These are phyloP conservation scores for Heritiera littoralis DNA, from an alignment of 345 rosid genomes.

Conservation along the genomic window DNA sequence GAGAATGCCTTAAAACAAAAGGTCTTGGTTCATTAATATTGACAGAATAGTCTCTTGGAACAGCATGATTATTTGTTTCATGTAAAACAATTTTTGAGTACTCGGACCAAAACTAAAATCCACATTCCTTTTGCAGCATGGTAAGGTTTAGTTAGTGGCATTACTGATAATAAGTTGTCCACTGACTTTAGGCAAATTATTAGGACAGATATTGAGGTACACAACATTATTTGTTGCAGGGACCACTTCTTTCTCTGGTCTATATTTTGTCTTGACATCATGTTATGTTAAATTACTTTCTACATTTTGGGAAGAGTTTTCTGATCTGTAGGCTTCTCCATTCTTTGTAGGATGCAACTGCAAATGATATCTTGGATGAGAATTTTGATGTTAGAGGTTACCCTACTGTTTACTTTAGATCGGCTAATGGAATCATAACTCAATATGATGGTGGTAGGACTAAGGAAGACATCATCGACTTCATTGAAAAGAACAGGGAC, in stretches of 20 bases:
- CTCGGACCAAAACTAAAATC: too few relatives aligned
- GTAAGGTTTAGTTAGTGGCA: background rate
- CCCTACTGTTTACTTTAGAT: constrained; percentile 80
- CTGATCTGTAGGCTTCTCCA: background rate
- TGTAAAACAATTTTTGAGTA: background rate
- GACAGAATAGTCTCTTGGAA: too few relatives aligned
- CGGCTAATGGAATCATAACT: constrained; percentile 63
- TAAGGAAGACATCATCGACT: constrained; percentile 74
- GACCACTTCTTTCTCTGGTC: background rate
- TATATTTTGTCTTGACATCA: constrained; percentile 1
- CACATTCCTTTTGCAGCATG: background rate
- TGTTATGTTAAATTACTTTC: background rate
- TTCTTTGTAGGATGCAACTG: constrained; percentile 71
- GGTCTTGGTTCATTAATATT: too few relatives aligned
- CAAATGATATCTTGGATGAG: constrained; percentile 71
- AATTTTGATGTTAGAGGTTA: constrained; percentile 77
- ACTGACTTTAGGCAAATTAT: background rate
- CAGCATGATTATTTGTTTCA: too few relatives aligned
- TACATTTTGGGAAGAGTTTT: background rate
- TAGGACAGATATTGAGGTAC: background rate
- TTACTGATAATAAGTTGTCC: background rate
- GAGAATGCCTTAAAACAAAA: background rate
- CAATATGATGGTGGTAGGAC: constrained; percentile 74
- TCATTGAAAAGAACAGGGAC: constrained; percentile 83
- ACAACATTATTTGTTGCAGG: background rate